These are phyloP conservation scores for Aspergillus melleus DNA, from an alignment of 2,329 filamentous ascomycete species.

Conservation along the genomic window DNA sequence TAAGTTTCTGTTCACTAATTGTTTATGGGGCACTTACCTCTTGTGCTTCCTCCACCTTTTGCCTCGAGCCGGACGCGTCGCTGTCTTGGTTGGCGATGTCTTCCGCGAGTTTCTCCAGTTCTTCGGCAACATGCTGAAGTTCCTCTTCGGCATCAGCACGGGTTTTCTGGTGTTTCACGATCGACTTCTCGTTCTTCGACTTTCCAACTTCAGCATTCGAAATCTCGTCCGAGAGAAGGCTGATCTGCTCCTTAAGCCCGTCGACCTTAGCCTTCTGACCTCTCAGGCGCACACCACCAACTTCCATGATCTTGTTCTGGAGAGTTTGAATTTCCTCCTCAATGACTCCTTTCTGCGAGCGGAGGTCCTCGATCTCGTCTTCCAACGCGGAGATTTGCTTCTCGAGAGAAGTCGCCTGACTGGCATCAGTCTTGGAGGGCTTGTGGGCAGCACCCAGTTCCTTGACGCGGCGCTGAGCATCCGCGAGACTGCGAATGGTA, in stretches of 20 bases:
- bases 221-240: constrained; percentile 74
- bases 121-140: constrained; percentile 67
- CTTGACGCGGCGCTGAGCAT: constrained; percentile 80
- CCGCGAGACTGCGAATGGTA: constrained; percentile 76
- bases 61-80: constrained; percentile 70
- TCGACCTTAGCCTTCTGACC: constrained; percentile 90
- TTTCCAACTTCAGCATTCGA: constrained; percentile 84
- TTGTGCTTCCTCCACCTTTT: constrained; percentile 78
- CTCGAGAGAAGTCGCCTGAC: constrained; percentile 68
- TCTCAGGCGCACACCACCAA: constrained; percentile 89
- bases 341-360: constrained; percentile 79
- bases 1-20: constrained; percentile 21
- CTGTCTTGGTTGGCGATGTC: constrained; percentile 76
- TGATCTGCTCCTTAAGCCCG: constrained; percentile 80
- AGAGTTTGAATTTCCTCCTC: constrained; percentile 90
- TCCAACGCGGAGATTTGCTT: constrained; percentile 75
- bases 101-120: constrained; percentile 74
- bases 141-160: constrained; percentile 77
- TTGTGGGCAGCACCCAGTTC: constrained; percentile 81
- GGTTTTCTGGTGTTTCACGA: constrained; percentile 81
- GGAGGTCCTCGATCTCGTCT: constrained; percentile 76
- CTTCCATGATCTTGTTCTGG: constrained; percentile 97
- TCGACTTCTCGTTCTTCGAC: constrained; percentile 92
- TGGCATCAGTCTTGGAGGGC: constrained; percentile 77
- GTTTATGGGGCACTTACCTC: constrained; percentile 43